Conservation (phyloP, 345 rosid species). For the Populus nigra region DNA sequence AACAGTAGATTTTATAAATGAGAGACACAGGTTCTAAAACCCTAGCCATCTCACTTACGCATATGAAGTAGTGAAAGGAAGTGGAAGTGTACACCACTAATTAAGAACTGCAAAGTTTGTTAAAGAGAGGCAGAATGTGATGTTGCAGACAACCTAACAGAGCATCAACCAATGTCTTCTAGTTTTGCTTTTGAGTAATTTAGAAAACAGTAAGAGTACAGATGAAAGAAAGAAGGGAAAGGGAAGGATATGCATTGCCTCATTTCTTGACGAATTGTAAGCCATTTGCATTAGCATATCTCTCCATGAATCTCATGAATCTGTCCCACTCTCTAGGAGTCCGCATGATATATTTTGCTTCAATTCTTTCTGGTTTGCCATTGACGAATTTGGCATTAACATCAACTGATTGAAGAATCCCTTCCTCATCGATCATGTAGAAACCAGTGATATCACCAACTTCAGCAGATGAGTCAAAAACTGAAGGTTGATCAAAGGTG, state of each 20-base stretch:
- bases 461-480: constrained; percentile 79
- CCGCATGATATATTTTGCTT: constrained; percentile 83
- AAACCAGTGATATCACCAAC: constrained; percentile 93
- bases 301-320: constrained; percentile 97
- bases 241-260: constrained; percentile 32
- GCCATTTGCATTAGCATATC: constrained; percentile 81
- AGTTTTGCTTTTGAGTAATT: constrained; percentile 9
- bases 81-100: constrained; percentile 1
- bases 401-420: constrained; percentile 84
- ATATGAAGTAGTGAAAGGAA: constrained; percentile 9
- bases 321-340: constrained; percentile 86
- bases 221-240: constrained; percentile 13
- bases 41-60: constrained; percentile 3
- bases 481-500: constrained; percentile 79
- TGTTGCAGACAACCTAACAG: constrained; percentile 1
- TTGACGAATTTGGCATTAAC: constrained; percentile 89
- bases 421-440: constrained; percentile 96
- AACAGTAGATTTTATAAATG: neutral
- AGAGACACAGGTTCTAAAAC: neutral
- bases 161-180: constrained; percentile 2
- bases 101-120: constrained; percentile 24
- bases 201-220: constrained; percentile 7
- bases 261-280: constrained; percentile 76
- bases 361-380: constrained; percentile 81
- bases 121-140: constrained; percentile 5